Percentiles rank a stretch among this genome's conserved stretches.
Evolutionary conservation across 257 asterid genomes (phyloP).

Genomic region (Nyctanthes arbortristis): DNA sequence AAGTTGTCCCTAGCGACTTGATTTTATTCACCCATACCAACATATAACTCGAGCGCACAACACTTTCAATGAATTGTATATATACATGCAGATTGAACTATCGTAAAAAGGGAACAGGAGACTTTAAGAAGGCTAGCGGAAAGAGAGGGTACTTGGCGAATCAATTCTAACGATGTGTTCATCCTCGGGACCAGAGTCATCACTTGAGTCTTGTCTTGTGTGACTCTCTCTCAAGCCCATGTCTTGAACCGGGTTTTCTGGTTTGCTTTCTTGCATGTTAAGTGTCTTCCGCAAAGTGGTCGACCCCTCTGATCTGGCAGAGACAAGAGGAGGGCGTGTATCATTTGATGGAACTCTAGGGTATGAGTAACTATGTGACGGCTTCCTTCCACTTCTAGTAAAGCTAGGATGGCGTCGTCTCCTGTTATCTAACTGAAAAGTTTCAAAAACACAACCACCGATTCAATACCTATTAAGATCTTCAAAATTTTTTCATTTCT

Average conservation of each 20-base stretch:
- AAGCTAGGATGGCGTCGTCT: conserved; percentile 36
- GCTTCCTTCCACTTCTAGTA: conserved; percentile 32
- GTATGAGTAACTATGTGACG: conserved; percentile 62
- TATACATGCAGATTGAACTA: neutral
- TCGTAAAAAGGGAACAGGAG: neutral
- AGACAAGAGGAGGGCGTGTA: conserved; percentile 35
- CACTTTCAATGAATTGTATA: neutral
- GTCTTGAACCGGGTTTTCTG: conserved; percentile 21
- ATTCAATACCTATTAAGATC: too few species aligned
- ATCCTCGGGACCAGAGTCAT: conserved; percentile 86
- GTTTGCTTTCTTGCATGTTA: conserved; percentile 29
- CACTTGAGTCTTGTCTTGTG: conserved; percentile 57
- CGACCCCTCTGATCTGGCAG: conserved; percentile 79
- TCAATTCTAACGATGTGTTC: conserved; percentile 77
- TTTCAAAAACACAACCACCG: conserved; percentile 22
- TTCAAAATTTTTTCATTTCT: neutral
- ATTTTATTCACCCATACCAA: neutral
- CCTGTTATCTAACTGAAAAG: conserved; percentile 44
- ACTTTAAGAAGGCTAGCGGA: conserved; percentile 41
- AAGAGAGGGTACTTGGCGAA: conserved; percentile 74
- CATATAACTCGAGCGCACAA: neutral
- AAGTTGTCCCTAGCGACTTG: neutral
- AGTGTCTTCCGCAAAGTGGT: conserved; percentile 44
- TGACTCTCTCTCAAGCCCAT: conserved; percentile 28
- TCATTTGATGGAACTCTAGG: conserved; percentile 48